These are phyloP conservation scores for Angomonas ambiguus DNA, from an alignment of 208 protist species.

Conservation along the genomic window DNA sequence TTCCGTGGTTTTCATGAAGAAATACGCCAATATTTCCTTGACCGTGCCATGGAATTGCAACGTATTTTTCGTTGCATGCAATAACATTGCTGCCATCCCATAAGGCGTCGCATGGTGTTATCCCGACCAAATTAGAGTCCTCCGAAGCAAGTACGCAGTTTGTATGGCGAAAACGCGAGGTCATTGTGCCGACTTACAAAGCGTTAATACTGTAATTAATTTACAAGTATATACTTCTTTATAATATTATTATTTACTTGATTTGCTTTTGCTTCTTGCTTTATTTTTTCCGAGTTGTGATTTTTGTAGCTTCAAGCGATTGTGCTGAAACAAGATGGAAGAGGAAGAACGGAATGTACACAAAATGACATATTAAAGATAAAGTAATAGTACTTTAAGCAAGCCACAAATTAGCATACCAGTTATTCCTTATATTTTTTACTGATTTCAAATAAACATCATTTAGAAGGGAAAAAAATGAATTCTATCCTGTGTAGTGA, in stretches of 20 bases:
- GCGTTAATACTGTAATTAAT: background rate
- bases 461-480: no score
- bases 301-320: no score
- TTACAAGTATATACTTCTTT: background rate
- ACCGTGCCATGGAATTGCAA: constrained; percentile 55
- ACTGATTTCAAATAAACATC: no score
- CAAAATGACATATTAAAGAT: no score
- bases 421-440: no score
- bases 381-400: no score
- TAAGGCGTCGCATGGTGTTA: constrained; percentile 29
- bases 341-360: no score
- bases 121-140: constrained; percentile 23
- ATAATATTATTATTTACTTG: background rate
- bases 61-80: constrained; percentile 55
- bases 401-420: no score
- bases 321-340: no score
- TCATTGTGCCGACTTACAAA: background rate
- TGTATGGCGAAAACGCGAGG: constrained; percentile 67
- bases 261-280: no score
- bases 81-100: constrained; percentile 76
- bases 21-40: constrained; percentile 50
- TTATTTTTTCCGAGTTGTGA: no score
- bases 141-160: constrained; percentile 27
- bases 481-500: no score
- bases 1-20: constrained; percentile 31